Conservation (phyloP, 345 rosid genomes). For the Brassica cretica region DNA sequence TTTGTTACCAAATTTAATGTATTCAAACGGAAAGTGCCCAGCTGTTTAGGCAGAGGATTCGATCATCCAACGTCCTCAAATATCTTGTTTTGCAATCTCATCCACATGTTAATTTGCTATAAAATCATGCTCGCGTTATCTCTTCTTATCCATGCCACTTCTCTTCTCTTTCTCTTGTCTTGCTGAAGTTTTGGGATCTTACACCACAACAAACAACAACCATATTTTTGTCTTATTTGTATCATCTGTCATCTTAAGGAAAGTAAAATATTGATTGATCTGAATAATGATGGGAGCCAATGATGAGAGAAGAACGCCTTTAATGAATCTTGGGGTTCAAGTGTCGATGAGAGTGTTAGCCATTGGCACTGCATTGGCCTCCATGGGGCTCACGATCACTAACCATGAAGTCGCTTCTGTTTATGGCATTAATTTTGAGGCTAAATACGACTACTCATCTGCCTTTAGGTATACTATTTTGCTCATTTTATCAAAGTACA, state of each 20-base stretch:
- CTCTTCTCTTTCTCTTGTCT: conserved; percentile 25
- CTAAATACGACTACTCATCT: conserved; percentile 53
- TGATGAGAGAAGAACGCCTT: conserved; percentile 35
- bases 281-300: conserved; percentile 19
- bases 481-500: neutral
- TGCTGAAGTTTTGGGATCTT: conserved; percentile 16
- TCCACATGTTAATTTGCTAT: conserved; percentile 30
- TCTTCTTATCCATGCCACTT: conserved; percentile 20
- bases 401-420: conserved; percentile 43
- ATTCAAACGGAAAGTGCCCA: conserved; percentile 35
- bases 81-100: conserved; percentile 32
- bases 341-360: conserved; percentile 45
- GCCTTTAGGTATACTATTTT: conserved; percentile 48
- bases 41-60: conserved; percentile 41
- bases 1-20: conserved; percentile 22
- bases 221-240: conserved; percentile 31
- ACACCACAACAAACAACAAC: conserved; percentile 25
- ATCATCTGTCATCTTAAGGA: conserved; percentile 16
- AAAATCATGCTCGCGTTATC: conserved; percentile 19
- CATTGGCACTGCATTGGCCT: conserved; percentile 46
- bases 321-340: conserved; percentile 39
- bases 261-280: conserved; percentile 3
- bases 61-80: conserved; percentile 33
- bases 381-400: conserved; percentile 47
- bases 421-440: conserved; percentile 50